Evolutionary conservation across 1,139 yeast genomes (phyloP).

Genomic region (Saccharomycopsis hybrid): DNA sequence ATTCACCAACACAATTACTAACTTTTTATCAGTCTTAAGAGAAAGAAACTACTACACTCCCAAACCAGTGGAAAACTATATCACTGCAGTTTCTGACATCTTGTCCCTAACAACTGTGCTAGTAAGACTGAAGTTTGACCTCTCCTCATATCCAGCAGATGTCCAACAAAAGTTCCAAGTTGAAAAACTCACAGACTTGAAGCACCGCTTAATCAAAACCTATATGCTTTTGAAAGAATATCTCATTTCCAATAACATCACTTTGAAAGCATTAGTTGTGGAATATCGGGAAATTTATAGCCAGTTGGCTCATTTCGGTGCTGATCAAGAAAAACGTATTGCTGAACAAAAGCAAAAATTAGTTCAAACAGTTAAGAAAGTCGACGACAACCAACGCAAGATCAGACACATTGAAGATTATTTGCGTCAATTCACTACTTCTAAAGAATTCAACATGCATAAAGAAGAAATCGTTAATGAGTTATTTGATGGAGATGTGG

Average conservation of each 20-base stretch:
- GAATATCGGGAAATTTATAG: slow-evolving; percentile 4
- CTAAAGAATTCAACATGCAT: neutral
- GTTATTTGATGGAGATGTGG: slow-evolving; percentile 7
- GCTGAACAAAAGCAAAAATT: neutral
- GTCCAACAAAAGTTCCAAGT: slow-evolving; percentile 2
- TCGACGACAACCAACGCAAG: neutral
- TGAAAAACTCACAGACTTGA: neutral
- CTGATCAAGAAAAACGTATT: neutral
- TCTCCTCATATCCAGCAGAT: neutral
- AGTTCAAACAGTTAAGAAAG: neutral
- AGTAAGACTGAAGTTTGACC: neutral
- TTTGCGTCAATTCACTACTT: neutral
- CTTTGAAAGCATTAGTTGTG: slow-evolving; percentile 1
- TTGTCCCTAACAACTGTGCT: neutral
- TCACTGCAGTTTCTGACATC: slow-evolving; percentile 1
- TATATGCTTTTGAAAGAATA: slow-evolving; percentile 5
- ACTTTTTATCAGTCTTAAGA: neutral
- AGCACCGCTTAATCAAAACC: neutral
- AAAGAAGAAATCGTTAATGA: neutral
- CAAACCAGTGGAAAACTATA: slow-evolving; percentile 7
- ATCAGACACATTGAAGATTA: neutral
- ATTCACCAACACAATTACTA: neutral
- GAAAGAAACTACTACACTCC: slow-evolving; percentile 6
- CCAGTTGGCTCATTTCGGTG: neutral
- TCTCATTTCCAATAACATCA: neutral